phyloP scores from a whole-genome alignment of 164 flowering plant genomes.

The Cinnamomum micranthum region DNA sequence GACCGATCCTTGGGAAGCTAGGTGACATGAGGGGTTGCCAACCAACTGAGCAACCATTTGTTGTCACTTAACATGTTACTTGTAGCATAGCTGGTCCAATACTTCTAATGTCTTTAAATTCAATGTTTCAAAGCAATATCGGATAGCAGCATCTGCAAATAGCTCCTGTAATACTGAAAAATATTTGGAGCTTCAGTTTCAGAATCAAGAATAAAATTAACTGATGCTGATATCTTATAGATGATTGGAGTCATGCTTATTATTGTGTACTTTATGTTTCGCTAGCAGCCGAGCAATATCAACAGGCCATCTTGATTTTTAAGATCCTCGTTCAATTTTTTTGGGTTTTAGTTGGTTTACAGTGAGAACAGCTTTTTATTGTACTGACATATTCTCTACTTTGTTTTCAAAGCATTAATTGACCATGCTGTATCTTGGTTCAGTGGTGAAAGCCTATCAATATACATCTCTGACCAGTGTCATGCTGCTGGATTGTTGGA shows the following conservation, averaged over 20 bases:
- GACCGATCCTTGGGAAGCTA: no score
- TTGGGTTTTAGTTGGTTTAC: neutral
- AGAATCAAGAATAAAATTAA: neutral
- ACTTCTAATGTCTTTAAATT: neutral
- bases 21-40: no score
- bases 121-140: neutral
- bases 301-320: neutral
- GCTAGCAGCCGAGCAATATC: neutral
- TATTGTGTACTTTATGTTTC: neutral
- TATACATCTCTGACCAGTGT: conserved; percentile 93
- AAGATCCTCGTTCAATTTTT: neutral
- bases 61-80: neutral
- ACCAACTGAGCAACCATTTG: no score
- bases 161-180: neutral
- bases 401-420: neutral
- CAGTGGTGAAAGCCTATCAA: conserved; percentile 98
- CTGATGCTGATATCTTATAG: neutral
- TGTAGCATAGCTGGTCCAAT: neutral
- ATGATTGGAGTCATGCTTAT: neutral
- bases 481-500: conserved; percentile 92
- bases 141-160: neutral
- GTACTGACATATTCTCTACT: neutral
- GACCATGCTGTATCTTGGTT: conserved; percentile 1
- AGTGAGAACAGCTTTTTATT: neutral
- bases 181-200: neutral